Evolutionary conservation across 2,329 filamentous ascomycete genomes (phyloP), one percentile per base, ranked within the genome.

Genomic region (Aspergillus udagawae): DNA sequence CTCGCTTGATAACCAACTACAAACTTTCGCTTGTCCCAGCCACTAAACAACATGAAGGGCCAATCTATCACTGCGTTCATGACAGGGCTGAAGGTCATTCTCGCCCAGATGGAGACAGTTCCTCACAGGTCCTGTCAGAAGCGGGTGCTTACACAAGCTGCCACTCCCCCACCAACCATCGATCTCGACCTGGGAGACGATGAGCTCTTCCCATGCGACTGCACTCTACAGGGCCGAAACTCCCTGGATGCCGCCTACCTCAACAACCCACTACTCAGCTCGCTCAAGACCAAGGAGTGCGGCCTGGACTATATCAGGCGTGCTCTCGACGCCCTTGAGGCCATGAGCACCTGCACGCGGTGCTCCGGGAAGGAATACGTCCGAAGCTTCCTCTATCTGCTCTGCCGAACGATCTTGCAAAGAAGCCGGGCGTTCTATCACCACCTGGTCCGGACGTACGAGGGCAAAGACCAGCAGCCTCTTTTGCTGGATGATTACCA

Each of bases 301-400:
- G 50, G 47, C 12, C n/a, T 58, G 7, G 20, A 41, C 8, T 51
- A 53, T n/a, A 45, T 59, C 20, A 20, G 38, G 8, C 14, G 20
- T 7, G 25, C 48, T 9, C 25, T 59, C 14, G 28, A 50, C 29
- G 27, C 49, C 2, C n/a, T 60, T 5, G 59, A 60, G 42, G 27
- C 27, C 2, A 45, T 59, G 21, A 60, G 59, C 51, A 17, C 32
- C 38, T 60, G 59, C 54, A 27, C 32, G 14, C 28, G 12, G 23
- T 56, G 53, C 25, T 44, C 47, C 2, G n/a, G 35, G 20, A 49
- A 53, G 21, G 14, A 41, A 5, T 14, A 35, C 28, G 23, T 38
- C 12, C 51, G 38, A 17, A 27, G n/a, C 4, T 52, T 50, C 23
- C 44, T 59, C 21, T 8, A 45, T 28, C 21, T 27, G 10, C 28